Evolutionary conservation across 352 stramenopile species (phyloP).

Genomic region (Phytophthora aleatoria): DNA sequence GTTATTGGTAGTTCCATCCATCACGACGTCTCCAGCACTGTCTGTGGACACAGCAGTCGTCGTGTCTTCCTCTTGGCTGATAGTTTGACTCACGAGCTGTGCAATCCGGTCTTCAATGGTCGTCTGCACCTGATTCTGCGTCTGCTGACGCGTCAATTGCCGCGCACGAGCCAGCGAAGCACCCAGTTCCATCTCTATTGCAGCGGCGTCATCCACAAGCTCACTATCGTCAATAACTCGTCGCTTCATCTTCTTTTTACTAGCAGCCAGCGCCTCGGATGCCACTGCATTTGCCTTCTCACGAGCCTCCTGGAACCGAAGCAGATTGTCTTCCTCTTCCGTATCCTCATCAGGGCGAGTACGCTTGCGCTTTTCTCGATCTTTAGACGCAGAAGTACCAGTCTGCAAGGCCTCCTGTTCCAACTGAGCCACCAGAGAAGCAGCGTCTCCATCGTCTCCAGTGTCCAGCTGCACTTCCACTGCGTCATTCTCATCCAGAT

Average conservation of each 20-base stretch:
- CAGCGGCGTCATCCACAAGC: slow-evolving; percentile 54
- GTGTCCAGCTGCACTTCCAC: slow-evolving; percentile 30
- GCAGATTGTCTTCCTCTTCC: slow-evolving; percentile 56
- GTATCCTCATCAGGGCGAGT: slow-evolving; percentile 40
- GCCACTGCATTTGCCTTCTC: slow-evolving; percentile 64
- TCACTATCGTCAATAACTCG: slow-evolving; percentile 43
- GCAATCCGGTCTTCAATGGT: slow-evolving; percentile 67
- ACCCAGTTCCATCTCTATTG: slow-evolving; percentile 74
- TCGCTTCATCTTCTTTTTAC: slow-evolving; percentile 49
- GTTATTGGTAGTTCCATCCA: slow-evolving; percentile 2
- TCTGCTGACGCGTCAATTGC: slow-evolving; percentile 41
- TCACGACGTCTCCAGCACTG: slow-evolving; percentile 10
- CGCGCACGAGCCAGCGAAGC: slow-evolving; percentile 75
- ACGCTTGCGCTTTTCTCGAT: slow-evolving; percentile 66
- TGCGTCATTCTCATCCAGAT: slow-evolving; percentile 44
- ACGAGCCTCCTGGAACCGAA: slow-evolving; percentile 74
- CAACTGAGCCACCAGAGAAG: slow-evolving; percentile 60
- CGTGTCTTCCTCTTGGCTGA: slow-evolving; percentile 33
- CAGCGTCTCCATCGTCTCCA: slow-evolving; percentile 19
- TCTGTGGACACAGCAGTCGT: slow-evolving; percentile 23
- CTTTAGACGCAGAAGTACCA: slow-evolving; percentile 27
- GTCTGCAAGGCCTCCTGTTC: slow-evolving; percentile 60
- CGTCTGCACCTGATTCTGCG: slow-evolving; percentile 20
- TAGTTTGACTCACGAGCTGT: slow-evolving; percentile 53
- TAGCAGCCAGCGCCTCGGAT: slow-evolving; percentile 45